phyloP scores from a whole-genome alignment of 2,329 filamentous ascomycete species.

The Colletotrichum sp. region DNA sequence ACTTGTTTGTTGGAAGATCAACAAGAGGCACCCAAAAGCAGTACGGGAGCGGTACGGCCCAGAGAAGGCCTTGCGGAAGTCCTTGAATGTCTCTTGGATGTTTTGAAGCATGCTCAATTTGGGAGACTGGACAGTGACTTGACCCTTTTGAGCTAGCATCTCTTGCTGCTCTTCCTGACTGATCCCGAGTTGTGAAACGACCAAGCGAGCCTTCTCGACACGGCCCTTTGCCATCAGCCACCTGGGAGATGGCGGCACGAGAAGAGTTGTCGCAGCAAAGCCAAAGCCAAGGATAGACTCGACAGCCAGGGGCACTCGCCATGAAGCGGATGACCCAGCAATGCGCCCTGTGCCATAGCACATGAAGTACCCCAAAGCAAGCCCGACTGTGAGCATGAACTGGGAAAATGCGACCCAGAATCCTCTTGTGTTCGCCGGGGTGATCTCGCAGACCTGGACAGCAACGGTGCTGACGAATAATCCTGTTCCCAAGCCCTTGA shows the following conservation, averaged over 20 bases:
- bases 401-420: conserved; percentile 57
- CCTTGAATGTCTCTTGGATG: conserved; percentile 28
- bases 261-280: conserved; percentile 29
- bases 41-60: conserved; percentile 47
- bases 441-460: conserved; percentile 64
- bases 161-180: not conserved
- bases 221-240: conserved; percentile 55
- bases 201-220: conserved; percentile 44
- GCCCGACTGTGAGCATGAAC: conserved; percentile 53
- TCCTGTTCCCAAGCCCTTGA: conserved; percentile 63
- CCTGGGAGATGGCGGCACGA: conserved; percentile 57
- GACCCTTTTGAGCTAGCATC: not conserved
- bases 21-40: conserved; percentile 60
- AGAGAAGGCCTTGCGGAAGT: conserved; percentile 26
- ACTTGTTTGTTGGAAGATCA: conserved; percentile 58
- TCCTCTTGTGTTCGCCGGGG: conserved; percentile 54
- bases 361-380: conserved; percentile 62
- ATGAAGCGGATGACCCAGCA: conserved; percentile 49
- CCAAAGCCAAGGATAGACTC: conserved; percentile 37
- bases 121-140: conserved; percentile 24
- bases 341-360: conserved; percentile 62
- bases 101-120: conserved; percentile 31
- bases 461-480: conserved; percentile 57
- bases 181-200: not conserved
- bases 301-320: conserved; percentile 57